These are phyloP conservation scores for Vitis riparia DNA, from an alignment of 164 flowering plant species.

Conservation along the genomic window DNA sequence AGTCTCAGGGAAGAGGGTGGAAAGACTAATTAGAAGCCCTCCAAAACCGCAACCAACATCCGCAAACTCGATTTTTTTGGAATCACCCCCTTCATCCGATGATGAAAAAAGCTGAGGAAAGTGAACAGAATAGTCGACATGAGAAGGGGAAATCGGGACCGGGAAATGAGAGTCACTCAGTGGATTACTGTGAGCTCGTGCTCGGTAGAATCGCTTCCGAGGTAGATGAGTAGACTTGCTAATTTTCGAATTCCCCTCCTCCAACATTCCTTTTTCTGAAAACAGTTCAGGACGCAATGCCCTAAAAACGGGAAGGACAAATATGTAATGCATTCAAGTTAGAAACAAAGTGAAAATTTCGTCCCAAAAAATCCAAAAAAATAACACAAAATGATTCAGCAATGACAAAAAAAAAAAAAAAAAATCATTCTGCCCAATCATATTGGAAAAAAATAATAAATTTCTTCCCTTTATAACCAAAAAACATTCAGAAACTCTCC, in stretches of 20 bases:
- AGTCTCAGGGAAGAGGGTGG: slow-evolving; percentile 75
- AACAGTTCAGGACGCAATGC: no score
- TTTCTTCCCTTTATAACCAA: no score
- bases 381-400: no score
- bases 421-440: no score
- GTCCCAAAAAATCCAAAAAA: no score
- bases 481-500: no score
- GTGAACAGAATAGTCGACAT: slow-evolving; percentile 66
- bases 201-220: slow-evolving; percentile 89
- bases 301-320: no score
- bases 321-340: no score
- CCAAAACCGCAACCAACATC: slow-evolving; percentile 98
- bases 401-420: no score
- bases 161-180: slow-evolving; percentile 95
- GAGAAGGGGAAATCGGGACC: slow-evolving; percentile 64
- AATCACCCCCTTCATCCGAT: slow-evolving; percentile 17
- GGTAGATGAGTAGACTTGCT: slow-evolving; percentile 72
- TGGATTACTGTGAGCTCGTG: slow-evolving; percentile 95
- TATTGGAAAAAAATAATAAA: no score
- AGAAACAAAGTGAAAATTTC: no score
- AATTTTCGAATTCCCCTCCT: slow-evolving; percentile 30
- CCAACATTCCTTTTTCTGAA: slow-evolving; percentile 28
- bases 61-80: slow-evolving; percentile 66
- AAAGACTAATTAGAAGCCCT: slow-evolving; percentile 74
- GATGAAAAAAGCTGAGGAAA: slow-evolving; percentile 58